These are phyloP conservation scores for Effrenium voratum DNA, from an alignment of 73 alveolate species.

Conservation along the genomic window DNA sequence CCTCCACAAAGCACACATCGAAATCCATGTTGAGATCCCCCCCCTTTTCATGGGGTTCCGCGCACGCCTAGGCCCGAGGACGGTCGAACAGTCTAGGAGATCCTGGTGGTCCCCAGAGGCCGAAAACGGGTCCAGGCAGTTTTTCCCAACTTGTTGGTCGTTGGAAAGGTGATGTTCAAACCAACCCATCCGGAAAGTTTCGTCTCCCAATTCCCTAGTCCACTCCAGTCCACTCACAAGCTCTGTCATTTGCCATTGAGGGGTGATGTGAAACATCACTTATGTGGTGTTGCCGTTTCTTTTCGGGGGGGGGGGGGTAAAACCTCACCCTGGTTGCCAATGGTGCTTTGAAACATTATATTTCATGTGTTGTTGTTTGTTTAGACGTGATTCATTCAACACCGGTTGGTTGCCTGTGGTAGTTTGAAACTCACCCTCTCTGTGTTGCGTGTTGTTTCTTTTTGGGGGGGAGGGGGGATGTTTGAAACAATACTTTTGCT, in stretches of 20 bases:
- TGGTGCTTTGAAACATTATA: no score
- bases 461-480: no score
- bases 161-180: not conserved
- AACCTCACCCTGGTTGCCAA: no score
- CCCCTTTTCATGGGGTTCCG: not conserved
- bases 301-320: no score
- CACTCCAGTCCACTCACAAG: not conserved
- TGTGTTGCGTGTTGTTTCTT: no score
- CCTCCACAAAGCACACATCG: not conserved
- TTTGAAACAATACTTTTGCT: no score
- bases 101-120: conserved; percentile 76
- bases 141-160: no score
- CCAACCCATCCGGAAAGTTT: not conserved
- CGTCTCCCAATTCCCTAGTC: not conserved
- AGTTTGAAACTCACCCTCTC: no score
- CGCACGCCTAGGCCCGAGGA: conserved; percentile 38
- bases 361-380: no score
- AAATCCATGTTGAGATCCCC: not conserved
- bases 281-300: no score
- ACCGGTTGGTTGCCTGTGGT: no score
- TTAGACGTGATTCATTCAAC: no score
- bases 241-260: not conserved
- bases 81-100: not conserved
- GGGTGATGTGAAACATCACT: not conserved
- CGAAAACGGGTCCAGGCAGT: not conserved